Evolutionary conservation across 192 early-diverging fungal species (phyloP), one percentile per base, ranked within the genome.

Genomic region (Backusella morwellensis): DNA sequence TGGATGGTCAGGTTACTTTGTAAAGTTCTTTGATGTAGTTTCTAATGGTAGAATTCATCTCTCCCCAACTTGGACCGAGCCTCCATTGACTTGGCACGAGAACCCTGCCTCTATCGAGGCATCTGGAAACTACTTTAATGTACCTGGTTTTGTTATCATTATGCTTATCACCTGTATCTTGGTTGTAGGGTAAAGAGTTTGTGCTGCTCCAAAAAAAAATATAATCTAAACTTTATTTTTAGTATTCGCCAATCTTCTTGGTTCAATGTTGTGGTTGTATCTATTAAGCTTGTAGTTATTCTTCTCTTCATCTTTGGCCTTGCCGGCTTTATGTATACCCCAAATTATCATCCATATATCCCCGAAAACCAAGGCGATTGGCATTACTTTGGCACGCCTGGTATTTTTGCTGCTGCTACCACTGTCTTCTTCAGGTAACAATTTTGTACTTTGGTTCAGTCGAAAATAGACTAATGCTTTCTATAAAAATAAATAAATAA

Each of bases 1-100:
- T 14, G 92, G 95, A 5, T 97, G 95, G 93, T 94, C 95, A n/a
- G 86, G 82, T 3, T 97, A 97, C 77, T 85, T 97, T 75, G 90
- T 88, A 7, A 80, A 80, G 6, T 93, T 97, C 56, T 83, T 95
- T 59, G 35, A 66, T 17, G 90, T 94, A 63, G 89, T 90, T 1
- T 92, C 93, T 52, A 36, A 36, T 23, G 70, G 70, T 23, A 77
- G 75, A 21, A 75, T 83, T 15, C 34, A 82, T 0, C 77, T 94
- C 14, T 84, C 86, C 0, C 36, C 68, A 3, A 80, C 82, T 32
- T 95, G 90, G 73, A 91, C 91, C 12, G 86, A 87, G 35, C 86
- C 94, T 1, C 94, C 96, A 6, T 81, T 97, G 23, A 72, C 83
- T 6, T 97, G 94, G 92, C 78, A 85, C 74, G 89, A 87, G 75